These are phyloP conservation scores for Candida sakaeoensis DNA, from an alignment of 805 yeast species.

Conservation along the genomic window DNA sequence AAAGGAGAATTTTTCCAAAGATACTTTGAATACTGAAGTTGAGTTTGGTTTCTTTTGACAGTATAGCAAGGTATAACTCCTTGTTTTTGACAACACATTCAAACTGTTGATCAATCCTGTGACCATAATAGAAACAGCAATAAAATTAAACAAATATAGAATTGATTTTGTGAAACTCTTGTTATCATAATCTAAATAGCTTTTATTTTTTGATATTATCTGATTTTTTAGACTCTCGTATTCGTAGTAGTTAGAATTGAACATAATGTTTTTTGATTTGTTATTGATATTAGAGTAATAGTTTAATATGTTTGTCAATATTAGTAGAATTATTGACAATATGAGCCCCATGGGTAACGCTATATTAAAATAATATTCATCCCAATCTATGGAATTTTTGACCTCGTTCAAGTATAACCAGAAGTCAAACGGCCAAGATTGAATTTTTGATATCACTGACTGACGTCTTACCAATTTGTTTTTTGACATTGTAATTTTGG, in stretches of 20 bases:
- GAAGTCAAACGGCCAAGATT: constrained; percentile 35
- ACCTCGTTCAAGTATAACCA: constrained; percentile 33
- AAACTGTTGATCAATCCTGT: constrained; percentile 4
- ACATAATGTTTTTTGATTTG: constrained; percentile 28
- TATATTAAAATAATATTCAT: constrained; percentile 26
- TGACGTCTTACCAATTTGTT: constrained; percentile 21
- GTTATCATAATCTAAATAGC: neutral
- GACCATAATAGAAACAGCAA: constrained; percentile 2
- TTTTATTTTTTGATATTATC: constrained; percentile 5
- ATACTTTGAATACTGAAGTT: constrained; percentile 16
- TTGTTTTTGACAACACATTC: constrained; percentile 14
- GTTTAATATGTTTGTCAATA: constrained; percentile 8
- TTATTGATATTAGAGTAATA: constrained; percentile 25
- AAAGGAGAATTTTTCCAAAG: constrained; percentile 3
- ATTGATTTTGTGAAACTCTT: constrained; percentile 7
- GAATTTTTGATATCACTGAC: constrained; percentile 27
- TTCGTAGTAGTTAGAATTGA: constrained; percentile 30
- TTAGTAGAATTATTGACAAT: constrained; percentile 16
- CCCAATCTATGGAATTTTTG: constrained; percentile 41
- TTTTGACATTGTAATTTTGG: neutral
- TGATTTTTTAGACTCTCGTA: constrained; percentile 27
- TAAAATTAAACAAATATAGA: constrained; percentile 6
- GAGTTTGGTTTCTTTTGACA: constrained; percentile 23
- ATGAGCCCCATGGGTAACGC: constrained; percentile 27
- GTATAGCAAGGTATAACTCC: constrained; percentile 31